These are phyloP conservation scores for Phytopythium mirpurense DNA, from an alignment of 352 stramenopile species.

Conservation along the genomic window DNA sequence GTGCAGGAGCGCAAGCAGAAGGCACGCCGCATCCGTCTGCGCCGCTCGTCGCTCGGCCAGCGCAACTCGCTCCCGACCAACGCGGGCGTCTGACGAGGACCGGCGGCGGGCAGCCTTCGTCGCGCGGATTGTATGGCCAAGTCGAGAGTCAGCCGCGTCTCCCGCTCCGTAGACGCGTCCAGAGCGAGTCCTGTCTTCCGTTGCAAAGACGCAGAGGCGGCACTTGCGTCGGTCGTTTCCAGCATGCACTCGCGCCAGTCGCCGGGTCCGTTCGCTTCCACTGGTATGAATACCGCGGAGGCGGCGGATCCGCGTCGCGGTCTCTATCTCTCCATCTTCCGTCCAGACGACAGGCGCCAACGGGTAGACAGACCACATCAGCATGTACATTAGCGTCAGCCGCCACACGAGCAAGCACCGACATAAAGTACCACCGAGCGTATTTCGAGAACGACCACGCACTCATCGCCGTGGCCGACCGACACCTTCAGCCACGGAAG, in stretches of 20 bases:
- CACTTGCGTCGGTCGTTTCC: background rate
- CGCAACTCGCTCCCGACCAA: slow-evolving; percentile 6
- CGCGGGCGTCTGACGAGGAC: background rate
- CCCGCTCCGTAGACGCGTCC: background rate
- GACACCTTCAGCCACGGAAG: no score
- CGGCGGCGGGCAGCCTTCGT: background rate
- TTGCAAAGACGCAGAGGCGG: background rate
- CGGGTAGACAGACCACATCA: background rate
- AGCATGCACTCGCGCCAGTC: background rate
- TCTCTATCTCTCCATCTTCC: background rate
- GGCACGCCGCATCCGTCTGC: slow-evolving; percentile 53
- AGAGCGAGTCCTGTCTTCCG: background rate
- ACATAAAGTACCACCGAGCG: background rate
- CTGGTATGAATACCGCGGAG: no score
- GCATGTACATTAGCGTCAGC: slow-evolving; percentile 2
- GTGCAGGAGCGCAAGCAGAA: slow-evolving; percentile 72
- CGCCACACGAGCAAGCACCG: no score
- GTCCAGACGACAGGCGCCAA: background rate
- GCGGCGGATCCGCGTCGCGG: background rate
- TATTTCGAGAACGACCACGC: background rate
- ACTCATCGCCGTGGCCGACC: background rate
- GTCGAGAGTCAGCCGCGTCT: background rate
- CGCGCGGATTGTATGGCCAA: background rate
- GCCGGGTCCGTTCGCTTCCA: no score
- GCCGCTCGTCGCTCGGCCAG: slow-evolving; percentile 37